Base-by-base conservation (phyloP, 1,284 basidiomycete species). In the Heterobasidion parviporum region DNA sequence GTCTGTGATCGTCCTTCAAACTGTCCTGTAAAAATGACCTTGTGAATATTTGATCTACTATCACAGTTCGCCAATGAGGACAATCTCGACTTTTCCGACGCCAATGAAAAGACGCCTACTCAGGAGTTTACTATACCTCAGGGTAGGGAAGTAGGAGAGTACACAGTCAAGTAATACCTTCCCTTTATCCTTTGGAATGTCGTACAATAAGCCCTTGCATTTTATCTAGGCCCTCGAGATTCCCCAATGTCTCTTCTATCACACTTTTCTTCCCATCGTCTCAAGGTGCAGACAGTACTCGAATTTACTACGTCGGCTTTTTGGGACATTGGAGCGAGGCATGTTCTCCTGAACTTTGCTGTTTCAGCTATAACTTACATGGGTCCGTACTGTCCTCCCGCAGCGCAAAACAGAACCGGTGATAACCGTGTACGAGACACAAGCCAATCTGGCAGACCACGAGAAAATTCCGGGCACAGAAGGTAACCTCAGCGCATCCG, bases 301-400 rank as follows among this genome's bases (percentile, higher is more conserved):
- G 80, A 16, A 72, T 92, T 8, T 90, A 87, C 64, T 92, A 89
- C 61, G 63, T 92, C 35, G 89, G 89, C 8, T 87, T 92, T 65
- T 70, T 89, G n/a, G 90, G 90, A 2, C 76, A 81, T 53, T 92
- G 87, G 83, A 80, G 78, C 55, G 81, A 89, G 75, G 89, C 88
- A 65, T 45, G 16, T 16, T 52, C 10, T 32, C 36, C n/a, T 10
- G 20, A 18, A 26, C 20, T 26, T 15, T 26, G 16, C 38, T 4
- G 26, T 26, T 26, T 26, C 26, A 26, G 4, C 6, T 6, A 12
- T 52, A 16, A 50, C 16, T 20, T 48, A 10, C 45, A 35, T 43
- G 18, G 35, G n/a, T 52, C 12, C 33, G 33, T 50, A 20, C 33
- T 54, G 33, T 50, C 53, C 44, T 57, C 45, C 6, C 54, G 57